Conservation (phyloP, 176 grass and related monocot genomes). For the Carex cristatella region DNA sequence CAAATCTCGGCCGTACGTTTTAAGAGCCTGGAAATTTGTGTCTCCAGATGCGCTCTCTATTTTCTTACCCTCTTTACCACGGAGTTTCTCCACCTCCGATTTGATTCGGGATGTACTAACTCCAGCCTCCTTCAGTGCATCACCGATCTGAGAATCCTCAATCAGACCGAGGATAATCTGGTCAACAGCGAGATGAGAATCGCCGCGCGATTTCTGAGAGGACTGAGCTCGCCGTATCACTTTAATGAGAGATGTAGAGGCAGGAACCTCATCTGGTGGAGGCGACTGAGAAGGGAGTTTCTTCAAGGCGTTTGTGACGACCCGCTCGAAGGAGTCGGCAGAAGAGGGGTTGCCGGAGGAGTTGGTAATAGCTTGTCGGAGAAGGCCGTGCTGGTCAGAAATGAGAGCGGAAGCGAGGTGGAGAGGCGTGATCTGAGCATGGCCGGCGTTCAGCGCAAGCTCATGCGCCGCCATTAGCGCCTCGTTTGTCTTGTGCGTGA, state of each 20-base stretch:
- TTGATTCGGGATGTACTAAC: conserved; percentile 29
- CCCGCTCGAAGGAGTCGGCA: conserved; percentile 53
- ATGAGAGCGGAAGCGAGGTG: conserved; percentile 53
- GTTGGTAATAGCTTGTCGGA: conserved; percentile 49
- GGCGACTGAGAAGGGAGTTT: conserved; percentile 58
- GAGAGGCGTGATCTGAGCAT: conserved; percentile 64
- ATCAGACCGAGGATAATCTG: conserved; percentile 58
- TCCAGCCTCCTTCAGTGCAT: conserved; percentile 65
- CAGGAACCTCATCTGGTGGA: conserved; percentile 45
- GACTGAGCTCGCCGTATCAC: conserved; percentile 63
- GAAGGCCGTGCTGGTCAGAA: conserved; percentile 39
- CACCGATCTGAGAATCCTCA: conserved; percentile 60
- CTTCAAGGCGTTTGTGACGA: conserved; percentile 43
- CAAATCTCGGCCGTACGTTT: conserved; percentile 57
- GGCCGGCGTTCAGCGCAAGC: conserved; percentile 46
- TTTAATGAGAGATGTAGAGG: conserved; percentile 53
- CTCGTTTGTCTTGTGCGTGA: conserved; percentile 98
- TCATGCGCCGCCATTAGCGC: conserved; percentile 76
- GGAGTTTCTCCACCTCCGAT: conserved; percentile 56
- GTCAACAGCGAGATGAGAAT: conserved; percentile 71
- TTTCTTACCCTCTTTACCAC: conserved; percentile 40
- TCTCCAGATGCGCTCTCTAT: conserved; percentile 61
- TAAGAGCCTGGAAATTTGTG: conserved; percentile 68
- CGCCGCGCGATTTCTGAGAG: conserved; percentile 51
- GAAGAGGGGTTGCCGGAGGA: conserved; percentile 32